These are phyloP conservation scores for Mollisia scopiformis DNA, from an alignment of 2,329 filamentous ascomycete genomes.

Conservation along the genomic window DNA sequence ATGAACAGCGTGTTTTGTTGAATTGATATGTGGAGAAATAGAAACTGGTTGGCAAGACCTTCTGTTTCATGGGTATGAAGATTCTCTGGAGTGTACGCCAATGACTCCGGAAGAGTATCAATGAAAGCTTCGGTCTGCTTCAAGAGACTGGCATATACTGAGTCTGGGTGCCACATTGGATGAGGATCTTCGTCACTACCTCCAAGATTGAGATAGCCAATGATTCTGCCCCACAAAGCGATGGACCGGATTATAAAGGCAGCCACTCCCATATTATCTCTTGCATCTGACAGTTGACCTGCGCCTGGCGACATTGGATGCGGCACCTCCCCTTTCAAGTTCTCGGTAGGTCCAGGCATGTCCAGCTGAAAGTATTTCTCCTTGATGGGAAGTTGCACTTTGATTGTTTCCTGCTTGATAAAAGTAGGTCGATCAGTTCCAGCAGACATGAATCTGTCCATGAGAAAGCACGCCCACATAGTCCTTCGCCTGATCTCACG, in stretches of 20 bases:
- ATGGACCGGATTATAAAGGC: slow-evolving; percentile 88
- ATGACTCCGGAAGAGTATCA: slow-evolving; percentile 65
- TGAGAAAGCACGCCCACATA: slow-evolving; percentile 98
- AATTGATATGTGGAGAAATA: slow-evolving; percentile 88
- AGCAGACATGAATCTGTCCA: slow-evolving; percentile 97
- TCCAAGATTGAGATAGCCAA: slow-evolving; percentile 88
- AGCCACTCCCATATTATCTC: slow-evolving; percentile 90
- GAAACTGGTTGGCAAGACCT: slow-evolving; percentile 85
- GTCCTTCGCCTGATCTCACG: slow-evolving; percentile 89
- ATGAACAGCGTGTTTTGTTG: slow-evolving; percentile 91
- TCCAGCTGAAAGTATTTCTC: slow-evolving; percentile 91
- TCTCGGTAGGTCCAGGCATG: slow-evolving; percentile 85
- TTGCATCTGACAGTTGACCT: slow-evolving; percentile 66
- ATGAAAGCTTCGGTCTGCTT: slow-evolving; percentile 73
- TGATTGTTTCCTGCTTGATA: slow-evolving; percentile 84
- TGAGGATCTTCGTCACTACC: slow-evolving; percentile 78
- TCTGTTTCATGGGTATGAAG: slow-evolving; percentile 83
- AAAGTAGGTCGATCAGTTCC: slow-evolving; percentile 92
- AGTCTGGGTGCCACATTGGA: slow-evolving; percentile 83
- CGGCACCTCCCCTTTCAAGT: slow-evolving; percentile 71
- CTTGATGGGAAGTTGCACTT: slow-evolving; percentile 88
- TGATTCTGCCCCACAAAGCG: slow-evolving; percentile 86
- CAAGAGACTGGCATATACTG: slow-evolving; percentile 72
- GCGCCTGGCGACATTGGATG: slow-evolving; percentile 64
- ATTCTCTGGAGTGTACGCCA: slow-evolving; percentile 82